phyloP scores from a whole-genome alignment of 2,329 filamentous ascomycete genomes.

The Chrysosporium queenslandicum region DNA sequence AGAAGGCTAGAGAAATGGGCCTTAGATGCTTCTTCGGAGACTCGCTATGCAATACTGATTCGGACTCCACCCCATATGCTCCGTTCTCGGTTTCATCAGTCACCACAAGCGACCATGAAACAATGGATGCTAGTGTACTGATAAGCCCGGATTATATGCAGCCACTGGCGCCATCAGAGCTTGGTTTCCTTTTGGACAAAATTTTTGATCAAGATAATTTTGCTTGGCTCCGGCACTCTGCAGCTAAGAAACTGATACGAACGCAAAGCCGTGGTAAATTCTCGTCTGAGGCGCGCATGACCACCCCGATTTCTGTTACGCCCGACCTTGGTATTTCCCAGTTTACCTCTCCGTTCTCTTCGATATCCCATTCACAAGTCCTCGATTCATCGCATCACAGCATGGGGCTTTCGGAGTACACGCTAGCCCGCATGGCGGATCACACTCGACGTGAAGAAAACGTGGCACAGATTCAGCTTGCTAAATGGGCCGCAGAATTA shows the following conservation, averaged over 20 bases:
- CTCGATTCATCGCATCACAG: constrained; percentile 19
- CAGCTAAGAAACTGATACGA: constrained; percentile 68
- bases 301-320: constrained; percentile 19
- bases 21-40: constrained; percentile 50
- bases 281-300: constrained; percentile 11
- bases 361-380: constrained; percentile 23
- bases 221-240: constrained; percentile 69
- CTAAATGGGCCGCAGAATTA: constrained; percentile 72
- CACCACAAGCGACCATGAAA: constrained; percentile 60
- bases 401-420: constrained; percentile 40
- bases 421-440: constrained; percentile 52
- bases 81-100: constrained; percentile 72
- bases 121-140: constrained; percentile 83
- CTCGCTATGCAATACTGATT: constrained; percentile 19
- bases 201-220: constrained; percentile 71
- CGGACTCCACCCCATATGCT: constrained; percentile 28
- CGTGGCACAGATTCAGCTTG: constrained; percentile 59
- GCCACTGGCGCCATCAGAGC: constrained; percentile 67
- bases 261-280: constrained; percentile 46
- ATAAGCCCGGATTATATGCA: constrained; percentile 88
- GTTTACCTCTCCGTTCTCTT: constrained; percentile 23
- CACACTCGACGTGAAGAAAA: constrained; percentile 51
- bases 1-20: constrained; percentile 35
- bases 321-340: constrained; percentile 26
- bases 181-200: constrained; percentile 56